phyloP scores from a whole-genome alignment of 768 basidiomycete species.

The Botryobasidium botryosum region DNA sequence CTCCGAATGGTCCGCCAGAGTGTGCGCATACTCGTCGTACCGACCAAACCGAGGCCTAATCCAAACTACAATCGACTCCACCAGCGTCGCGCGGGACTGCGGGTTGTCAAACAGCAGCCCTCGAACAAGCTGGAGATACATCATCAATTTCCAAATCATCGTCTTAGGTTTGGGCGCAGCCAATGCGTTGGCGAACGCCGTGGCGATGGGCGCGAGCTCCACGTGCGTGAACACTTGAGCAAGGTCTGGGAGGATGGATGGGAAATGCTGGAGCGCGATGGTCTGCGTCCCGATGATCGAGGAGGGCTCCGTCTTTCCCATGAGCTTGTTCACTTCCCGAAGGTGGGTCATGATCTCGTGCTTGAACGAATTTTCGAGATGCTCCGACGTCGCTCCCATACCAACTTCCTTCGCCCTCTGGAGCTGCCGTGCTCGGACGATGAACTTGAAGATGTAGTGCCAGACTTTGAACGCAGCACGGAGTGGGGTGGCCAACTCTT shows the following conservation, averaged over 20 bases:
- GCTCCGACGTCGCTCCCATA: slow-evolving; percentile 69
- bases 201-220: slow-evolving; percentile 75
- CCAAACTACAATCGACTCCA: slow-evolving; percentile 83
- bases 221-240: slow-evolving; percentile 61
- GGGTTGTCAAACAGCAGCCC: slow-evolving; percentile 74
- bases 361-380: slow-evolving; percentile 72
- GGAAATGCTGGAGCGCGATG: slow-evolving; percentile 84
- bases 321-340: slow-evolving; percentile 69
- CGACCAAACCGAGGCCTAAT: slow-evolving; percentile 88
- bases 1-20: slow-evolving; percentile 49
- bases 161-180: slow-evolving; percentile 68
- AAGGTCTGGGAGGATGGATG: slow-evolving; percentile 77
- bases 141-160: slow-evolving; percentile 82
- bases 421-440: slow-evolving; percentile 73
- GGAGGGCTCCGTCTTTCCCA: slow-evolving; percentile 59
- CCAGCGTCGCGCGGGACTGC: slow-evolving; percentile 57
- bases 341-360: slow-evolving; percentile 66
- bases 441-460: slow-evolving; percentile 93
- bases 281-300: slow-evolving; percentile 95
- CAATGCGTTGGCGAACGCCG: slow-evolving; percentile 74
- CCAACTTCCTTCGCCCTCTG: slow-evolving; percentile 70
- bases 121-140: slow-evolving; percentile 84
- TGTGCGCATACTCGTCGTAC: slow-evolving; percentile 66
- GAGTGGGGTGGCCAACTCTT: slow-evolving; percentile 58
- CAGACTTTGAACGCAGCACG: slow-evolving; percentile 89